Base-by-base conservation (phyloP, 305 asterid species). In the Fraxinus nigra region DNA sequence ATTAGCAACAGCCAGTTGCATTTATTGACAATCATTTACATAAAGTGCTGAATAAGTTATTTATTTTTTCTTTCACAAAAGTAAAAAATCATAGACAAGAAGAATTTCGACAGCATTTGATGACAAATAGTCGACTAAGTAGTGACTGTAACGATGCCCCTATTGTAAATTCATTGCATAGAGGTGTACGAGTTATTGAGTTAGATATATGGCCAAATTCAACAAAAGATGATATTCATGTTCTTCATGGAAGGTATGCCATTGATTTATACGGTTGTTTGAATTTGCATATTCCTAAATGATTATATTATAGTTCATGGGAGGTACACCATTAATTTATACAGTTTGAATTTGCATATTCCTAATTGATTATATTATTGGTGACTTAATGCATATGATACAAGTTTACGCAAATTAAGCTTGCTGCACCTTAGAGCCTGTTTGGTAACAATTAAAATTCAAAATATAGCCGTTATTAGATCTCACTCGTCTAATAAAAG, bases 121-220 rank as follows among this genome's bases (percentile, higher is more conserved):
- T 63, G 72, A 63, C 34, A 63, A 63, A 63, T 24, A 63, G n/a
- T 63, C 33, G 0, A 24, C 16, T 63, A 22, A 94, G 98, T 87
- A 97, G 99, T 54, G 99, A 94, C 85, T 93, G 98, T 84, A 97
- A 98, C 74, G 99, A 93, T 83, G 87, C 77, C 73, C 99, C 99
- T 2, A 94, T 97, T 51, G 78, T 93, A 32, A 82, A 86, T 65
- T 93, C 99, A 70, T 89, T 97, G 74, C 91, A 90, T 54, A 94
- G 89, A 34, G 96, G 99, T 22, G 98, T 97, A n/a, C 87, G 98
- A 81, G 99, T 97, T 67, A 94, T 97, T 48, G 99, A 97, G 87
- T 92, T 97, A 54, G 99, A 97, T 87, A 87, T 93, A 73, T 97
- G 99, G 99, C 98, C 99, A 7, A 97, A 93, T 87, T 90, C 98